A percentile compares a stretch with the other conserved stretches of the same genome.
Conservation (phyloP, 768 basidiomycete genomes). For the Dacryopinax spathularia region DNA sequence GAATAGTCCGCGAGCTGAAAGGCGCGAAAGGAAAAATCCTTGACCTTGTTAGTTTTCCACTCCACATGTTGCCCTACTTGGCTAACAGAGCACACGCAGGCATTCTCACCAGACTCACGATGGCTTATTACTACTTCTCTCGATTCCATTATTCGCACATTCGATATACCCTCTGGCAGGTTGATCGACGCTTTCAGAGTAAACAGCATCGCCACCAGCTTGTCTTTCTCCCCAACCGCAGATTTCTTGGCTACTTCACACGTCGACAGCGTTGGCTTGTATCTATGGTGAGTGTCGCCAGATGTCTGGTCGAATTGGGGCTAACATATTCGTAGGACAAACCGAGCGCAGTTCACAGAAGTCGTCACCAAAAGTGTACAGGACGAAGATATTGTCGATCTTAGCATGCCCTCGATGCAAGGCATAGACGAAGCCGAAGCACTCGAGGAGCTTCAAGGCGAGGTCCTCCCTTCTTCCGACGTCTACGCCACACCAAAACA, state of each 20-base stretch:
- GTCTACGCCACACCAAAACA: conserved; percentile 78
- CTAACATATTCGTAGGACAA: conserved; percentile 46
- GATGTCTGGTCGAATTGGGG: background rate
- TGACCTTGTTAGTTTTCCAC: conserved; percentile 51
- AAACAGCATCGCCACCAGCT: conserved; percentile 69
- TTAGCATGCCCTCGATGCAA: conserved; percentile 70
- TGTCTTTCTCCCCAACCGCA: conserved; percentile 86
- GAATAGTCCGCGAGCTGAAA: conserved; percentile 75
- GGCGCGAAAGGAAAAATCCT: conserved; percentile 76
- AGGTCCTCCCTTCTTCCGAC: conserved; percentile 44
- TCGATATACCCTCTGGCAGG: conserved; percentile 84
- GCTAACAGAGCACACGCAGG: conserved; percentile 30
- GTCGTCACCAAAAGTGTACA: conserved; percentile 65
- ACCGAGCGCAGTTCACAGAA: conserved; percentile 85
- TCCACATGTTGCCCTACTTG: background rate
- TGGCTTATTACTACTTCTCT: conserved; percentile 83
- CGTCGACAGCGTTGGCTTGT: conserved; percentile 85
- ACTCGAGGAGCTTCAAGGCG: conserved; percentile 45
- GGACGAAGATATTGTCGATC: conserved; percentile 58
- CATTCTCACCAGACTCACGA: conserved; percentile 88
- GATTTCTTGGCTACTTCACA: conserved; percentile 95
- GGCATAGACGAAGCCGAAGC: conserved; percentile 66
- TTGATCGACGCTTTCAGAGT: conserved; percentile 88
- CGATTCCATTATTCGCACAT: conserved; percentile 86
- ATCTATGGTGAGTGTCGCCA: conserved; percentile 64